Base-by-base conservation (phyloP, 352 stramenopile genomes). In the Globisporangium emineosum region DNA sequence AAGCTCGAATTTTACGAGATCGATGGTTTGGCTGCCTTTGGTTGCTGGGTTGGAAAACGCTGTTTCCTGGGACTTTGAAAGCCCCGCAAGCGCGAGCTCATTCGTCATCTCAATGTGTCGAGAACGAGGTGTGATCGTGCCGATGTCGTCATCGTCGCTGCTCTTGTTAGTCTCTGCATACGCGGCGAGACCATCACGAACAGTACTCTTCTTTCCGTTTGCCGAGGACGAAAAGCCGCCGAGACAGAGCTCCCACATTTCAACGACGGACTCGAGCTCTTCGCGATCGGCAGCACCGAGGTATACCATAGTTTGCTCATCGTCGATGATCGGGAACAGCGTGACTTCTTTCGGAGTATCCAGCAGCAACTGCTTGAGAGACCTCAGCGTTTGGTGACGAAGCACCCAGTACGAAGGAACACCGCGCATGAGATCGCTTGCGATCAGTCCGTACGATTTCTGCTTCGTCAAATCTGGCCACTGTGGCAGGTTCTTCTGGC, bases 381-480 rank as follows among this genome's bases (percentile, higher is more conserved):
- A 86, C 10, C 58, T 43, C 21, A 90, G 60, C 2, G 83, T 87
- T 52, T 91, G 83, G 35, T 70, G 72, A 3, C 84, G 79, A 29
- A 71, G 35, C 5, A 93, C 57, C 45, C 70, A 79, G 62, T 80
- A 79, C 15, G 74, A 45, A 9, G 70, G 81, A 12, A 78, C 51
- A 25, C 76, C 65, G 12, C 81, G 73, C 84, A 93, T 93, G 60
- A 95, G 72, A 56, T 91, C 79, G 17, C 76, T 74, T 3, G 86
- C 85, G 25, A 83, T 73, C 6, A 95, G 79, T 1, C 65, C 72
- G 67, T 94, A 96, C 23, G 82, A 94, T 32, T 74, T 76, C 56
- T 94, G 86, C 55, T 90, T 86, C 10, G 80, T 89, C 29, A 94
- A 69, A 60, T 90, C 80, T 10, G 86, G 87, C 81, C 84, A 93